A percentile compares a stretch with the other conserved stretches of the same genome.
Evolutionary conservation across 768 basidiomycete genomes (phyloP).

Genomic region (Boletellus ananiceps): DNA sequence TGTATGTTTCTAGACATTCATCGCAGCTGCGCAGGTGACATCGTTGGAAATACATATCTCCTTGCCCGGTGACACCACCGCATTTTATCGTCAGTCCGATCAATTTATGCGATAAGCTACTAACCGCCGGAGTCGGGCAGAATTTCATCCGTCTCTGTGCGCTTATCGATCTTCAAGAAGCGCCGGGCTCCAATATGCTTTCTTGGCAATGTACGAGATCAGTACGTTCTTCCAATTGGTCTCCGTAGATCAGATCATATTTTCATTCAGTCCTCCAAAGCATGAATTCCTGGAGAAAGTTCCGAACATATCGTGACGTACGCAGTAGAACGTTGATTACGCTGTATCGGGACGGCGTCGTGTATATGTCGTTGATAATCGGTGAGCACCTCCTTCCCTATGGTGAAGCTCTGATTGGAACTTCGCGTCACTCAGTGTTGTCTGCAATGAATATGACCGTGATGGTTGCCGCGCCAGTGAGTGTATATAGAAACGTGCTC

Average conservation of each 20-base stretch:
- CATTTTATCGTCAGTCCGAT: constrained; percentile 19
- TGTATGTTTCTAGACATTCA: neutral
- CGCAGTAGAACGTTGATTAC: constrained; percentile 17
- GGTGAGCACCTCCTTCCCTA: constrained; percentile 1
- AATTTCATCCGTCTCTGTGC: constrained; percentile 19
- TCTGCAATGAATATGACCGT: constrained; percentile 13
- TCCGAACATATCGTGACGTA: constrained; percentile 18
- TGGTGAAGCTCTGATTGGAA: neutral
- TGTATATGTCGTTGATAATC: constrained; percentile 24
- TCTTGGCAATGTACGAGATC: constrained; percentile 21
- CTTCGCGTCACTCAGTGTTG: constrained; percentile 5
- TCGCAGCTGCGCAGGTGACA: constrained; percentile 12
- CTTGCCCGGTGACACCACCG: constrained; percentile 12
- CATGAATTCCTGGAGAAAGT: constrained; percentile 23
- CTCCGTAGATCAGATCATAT: neutral
- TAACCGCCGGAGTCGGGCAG: constrained; percentile 1
- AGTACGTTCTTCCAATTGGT: neutral
- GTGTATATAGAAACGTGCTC: neutral
- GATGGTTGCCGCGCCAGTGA: constrained; percentile 19
- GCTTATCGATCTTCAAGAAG: constrained; percentile 15
- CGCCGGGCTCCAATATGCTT: constrained; percentile 9
- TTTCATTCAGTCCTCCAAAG: constrained; percentile 20
- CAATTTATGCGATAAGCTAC: neutral
- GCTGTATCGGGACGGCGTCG: constrained; percentile 26
- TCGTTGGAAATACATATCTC: constrained; percentile 4